These are phyloP conservation scores for Malus fusca DNA, from an alignment of 306 rosid genomes.

Conservation along the genomic window DNA sequence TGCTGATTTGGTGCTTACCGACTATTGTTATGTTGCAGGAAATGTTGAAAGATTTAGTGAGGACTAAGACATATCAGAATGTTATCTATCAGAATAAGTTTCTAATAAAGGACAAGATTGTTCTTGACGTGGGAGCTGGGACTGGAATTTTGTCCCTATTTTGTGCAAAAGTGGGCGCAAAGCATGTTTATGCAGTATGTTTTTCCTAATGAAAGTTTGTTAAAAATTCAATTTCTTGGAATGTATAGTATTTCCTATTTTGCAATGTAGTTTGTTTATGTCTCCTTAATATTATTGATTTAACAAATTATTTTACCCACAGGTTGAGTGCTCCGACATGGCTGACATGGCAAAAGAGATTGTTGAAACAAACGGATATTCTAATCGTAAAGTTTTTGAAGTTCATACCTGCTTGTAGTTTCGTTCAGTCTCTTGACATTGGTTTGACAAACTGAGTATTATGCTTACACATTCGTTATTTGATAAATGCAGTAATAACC, in stretches of 20 bases:
- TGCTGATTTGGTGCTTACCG: not conserved
- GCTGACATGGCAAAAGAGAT: slow-evolving; percentile 96
- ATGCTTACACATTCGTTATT: slow-evolving; percentile 13
- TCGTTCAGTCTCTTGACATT: not conserved
- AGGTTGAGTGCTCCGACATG: slow-evolving; percentile 99
- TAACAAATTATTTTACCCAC: slow-evolving; percentile 5
- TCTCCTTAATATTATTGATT: not conserved
- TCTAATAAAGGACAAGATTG: slow-evolving; percentile 75
- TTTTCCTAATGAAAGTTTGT: not conserved
- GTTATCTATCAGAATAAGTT: slow-evolving; percentile 93
- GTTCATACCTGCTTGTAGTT: not conserved
- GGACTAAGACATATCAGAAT: slow-evolving; percentile 92
- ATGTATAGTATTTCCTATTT: not conserved
- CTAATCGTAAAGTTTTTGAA: slow-evolving; percentile 47
- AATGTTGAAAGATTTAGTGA: slow-evolving; percentile 92
- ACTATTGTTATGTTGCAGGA: slow-evolving; percentile 45
- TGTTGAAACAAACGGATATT: slow-evolving; percentile 74
- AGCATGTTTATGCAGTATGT: slow-evolving; percentile 87
- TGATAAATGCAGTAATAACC: slow-evolving; percentile 54
- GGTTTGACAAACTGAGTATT: not conserved
- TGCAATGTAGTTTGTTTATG: not conserved
- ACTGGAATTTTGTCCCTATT: slow-evolving; percentile 94
- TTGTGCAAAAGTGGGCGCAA: slow-evolving; percentile 95
- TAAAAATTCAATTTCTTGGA: not conserved
- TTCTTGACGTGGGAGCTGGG: slow-evolving; percentile 99